phyloP scores from a whole-genome alignment of 2,329 filamentous ascomycete genomes.

The Botrytis hyacinthi region DNA sequence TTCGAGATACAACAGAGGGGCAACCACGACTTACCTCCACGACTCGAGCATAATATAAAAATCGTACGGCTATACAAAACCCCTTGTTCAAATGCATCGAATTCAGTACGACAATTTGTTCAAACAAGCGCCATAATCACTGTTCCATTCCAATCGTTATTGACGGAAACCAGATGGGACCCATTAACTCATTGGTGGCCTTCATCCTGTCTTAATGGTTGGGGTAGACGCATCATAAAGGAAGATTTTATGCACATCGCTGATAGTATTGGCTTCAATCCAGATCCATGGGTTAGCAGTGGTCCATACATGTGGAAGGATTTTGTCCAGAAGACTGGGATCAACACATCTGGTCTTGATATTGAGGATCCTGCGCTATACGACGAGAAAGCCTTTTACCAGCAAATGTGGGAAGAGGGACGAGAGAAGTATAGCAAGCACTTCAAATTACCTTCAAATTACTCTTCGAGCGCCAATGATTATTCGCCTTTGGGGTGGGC shows the following conservation, averaged over 20 bases:
- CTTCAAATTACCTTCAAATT: neutral
- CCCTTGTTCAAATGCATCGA: neutral
- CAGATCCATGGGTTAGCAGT: constrained; percentile 5
- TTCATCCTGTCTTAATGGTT: constrained; percentile 8
- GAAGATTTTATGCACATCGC: neutral
- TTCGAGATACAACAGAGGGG: neutral
- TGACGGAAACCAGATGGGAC: neutral
- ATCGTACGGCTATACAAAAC: neutral
- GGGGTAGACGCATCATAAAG: neutral
- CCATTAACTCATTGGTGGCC: neutral
- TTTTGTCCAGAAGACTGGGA: constrained; percentile 5
- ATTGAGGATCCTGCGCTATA: constrained; percentile 3
- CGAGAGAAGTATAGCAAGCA: neutral
- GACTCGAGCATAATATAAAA: neutral
- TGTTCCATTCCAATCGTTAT: neutral
- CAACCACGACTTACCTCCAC: neutral
- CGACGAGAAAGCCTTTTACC: constrained; percentile 2
- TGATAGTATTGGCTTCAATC: neutral
- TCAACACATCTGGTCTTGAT: constrained; percentile 3
- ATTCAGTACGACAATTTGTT: neutral
- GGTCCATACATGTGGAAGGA: constrained; percentile 15
- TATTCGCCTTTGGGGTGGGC: neutral
- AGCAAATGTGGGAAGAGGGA: neutral
- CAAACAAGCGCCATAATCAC: neutral
- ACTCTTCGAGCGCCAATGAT: neutral